phyloP scores from a whole-genome alignment of 2,329 filamentous ascomycete species.

The Lachnellula hyalina region DNA sequence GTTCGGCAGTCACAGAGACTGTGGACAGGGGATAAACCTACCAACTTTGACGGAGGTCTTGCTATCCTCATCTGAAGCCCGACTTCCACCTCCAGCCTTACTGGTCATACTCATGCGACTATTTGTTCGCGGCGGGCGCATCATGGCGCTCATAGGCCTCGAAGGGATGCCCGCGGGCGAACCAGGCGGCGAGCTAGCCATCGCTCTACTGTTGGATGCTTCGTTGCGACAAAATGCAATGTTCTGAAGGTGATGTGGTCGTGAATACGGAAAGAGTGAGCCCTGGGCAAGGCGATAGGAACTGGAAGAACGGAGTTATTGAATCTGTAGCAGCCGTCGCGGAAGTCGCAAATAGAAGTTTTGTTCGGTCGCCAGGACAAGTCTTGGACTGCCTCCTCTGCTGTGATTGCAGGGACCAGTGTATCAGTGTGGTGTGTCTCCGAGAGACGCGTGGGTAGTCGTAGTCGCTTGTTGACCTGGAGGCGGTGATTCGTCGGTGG shows the following conservation, averaged over 20 bases:
- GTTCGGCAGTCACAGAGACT: background rate
- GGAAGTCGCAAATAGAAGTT: too few species aligned
- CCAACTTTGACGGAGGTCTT: conserved; percentile 95
- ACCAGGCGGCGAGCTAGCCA: conserved; percentile 65
- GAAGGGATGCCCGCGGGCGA: conserved; percentile 54
- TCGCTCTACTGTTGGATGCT: conserved; percentile 32
- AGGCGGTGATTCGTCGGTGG: too few species aligned
- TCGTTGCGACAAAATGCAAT: conserved; percentile 30
- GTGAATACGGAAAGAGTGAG: background rate
- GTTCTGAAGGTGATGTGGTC: background rate
- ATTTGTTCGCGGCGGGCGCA: conserved; percentile 68
- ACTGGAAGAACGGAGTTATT: too few species aligned
- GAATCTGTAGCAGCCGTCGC: too few species aligned
- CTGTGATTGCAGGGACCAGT: too few species aligned
- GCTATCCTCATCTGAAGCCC: conserved; percentile 82
- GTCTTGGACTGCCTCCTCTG: too few species aligned
- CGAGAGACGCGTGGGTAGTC: too few species aligned
- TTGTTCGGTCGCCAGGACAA: too few species aligned
- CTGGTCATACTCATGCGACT: conserved; percentile 83
- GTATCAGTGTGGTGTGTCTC: too few species aligned
- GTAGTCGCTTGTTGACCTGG: too few species aligned
- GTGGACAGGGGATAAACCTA: conserved; percentile 46
- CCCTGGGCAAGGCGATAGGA: too few species aligned
- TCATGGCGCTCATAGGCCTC: conserved; percentile 76
- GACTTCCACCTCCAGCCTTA: conserved; percentile 68